Percentiles rank a stretch among this genome's conserved stretches.
phyloP scores from a whole-genome alignment of 2,329 filamentous ascomycete genomes.

The Beauveria medogensis region DNA sequence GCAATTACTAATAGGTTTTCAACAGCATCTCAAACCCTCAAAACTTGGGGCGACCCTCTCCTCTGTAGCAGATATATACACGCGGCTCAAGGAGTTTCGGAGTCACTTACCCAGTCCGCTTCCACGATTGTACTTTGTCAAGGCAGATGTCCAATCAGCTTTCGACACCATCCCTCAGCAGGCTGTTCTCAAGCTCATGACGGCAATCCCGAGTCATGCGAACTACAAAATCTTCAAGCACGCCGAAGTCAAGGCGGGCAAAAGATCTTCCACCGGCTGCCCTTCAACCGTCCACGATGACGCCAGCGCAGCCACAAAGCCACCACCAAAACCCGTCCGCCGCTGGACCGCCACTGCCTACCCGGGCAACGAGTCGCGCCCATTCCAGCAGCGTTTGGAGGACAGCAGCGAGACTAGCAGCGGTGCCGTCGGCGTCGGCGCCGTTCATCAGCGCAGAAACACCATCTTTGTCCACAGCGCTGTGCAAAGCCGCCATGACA shows the following conservation, averaged over 20 bases:
- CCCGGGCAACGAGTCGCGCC: slow-evolving; percentile 30
- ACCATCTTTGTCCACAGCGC: slow-evolving; percentile 72
- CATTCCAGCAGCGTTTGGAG: slow-evolving; percentile 39
- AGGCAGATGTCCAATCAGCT: slow-evolving; percentile 83
- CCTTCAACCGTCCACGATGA: slow-evolving; percentile 10
- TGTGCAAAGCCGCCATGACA: slow-evolving; percentile 47
- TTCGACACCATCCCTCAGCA: slow-evolving; percentile 93
- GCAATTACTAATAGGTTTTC: slow-evolving; percentile 12
- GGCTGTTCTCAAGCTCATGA: slow-evolving; percentile 60
- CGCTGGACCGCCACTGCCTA: slow-evolving; percentile 48
- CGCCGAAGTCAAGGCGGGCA: slow-evolving; percentile 55
- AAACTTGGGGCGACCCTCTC: slow-evolving; percentile 73
- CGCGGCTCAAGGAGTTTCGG: slow-evolving; percentile 64
- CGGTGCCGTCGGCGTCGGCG: slow-evolving; percentile 17
- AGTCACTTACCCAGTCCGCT: slow-evolving; percentile 30
- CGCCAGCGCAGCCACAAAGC: not conserved
- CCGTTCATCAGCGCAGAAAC: slow-evolving; percentile 42
- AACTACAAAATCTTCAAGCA: slow-evolving; percentile 68
- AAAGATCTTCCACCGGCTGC: slow-evolving; percentile 17
- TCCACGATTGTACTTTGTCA: slow-evolving; percentile 69
- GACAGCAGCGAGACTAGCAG: not conserved
- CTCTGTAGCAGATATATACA: slow-evolving; percentile 73
- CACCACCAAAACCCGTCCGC: slow-evolving; percentile 30
- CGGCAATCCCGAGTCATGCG: slow-evolving; percentile 44
- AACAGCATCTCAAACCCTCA: slow-evolving; percentile 39